These are phyloP conservation scores for Ehretia macrophylla DNA, from an alignment of 257 asterid genomes.

Conservation along the genomic window DNA sequence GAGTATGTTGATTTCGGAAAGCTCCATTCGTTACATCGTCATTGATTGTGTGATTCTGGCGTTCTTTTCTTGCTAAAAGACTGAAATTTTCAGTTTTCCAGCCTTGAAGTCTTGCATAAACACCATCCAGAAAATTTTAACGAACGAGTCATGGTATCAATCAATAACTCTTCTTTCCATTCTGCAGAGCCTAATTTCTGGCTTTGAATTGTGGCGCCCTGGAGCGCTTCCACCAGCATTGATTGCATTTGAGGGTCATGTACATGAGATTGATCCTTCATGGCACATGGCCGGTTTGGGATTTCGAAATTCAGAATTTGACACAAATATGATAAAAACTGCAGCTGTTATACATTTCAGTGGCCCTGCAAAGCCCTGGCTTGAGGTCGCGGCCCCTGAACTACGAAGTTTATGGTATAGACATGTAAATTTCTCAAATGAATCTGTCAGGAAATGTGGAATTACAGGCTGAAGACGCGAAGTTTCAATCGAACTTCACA, in stretches of 20 bases:
- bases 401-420: conserved; percentile 56
- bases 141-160: too few relatives aligned
- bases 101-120: not conserved
- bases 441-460: conserved; percentile 51
- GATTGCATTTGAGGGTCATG: conserved; percentile 69
- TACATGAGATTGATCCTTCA: conserved; percentile 53
- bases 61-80: too few relatives aligned
- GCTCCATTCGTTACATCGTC: not conserved
- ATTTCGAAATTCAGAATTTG: conserved; percentile 28
- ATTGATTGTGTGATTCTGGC: too few relatives aligned
- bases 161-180: not conserved
- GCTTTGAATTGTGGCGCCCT: conserved; percentile 65
- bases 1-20: conserved; percentile 23
- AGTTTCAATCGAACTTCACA: not conserved
- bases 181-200: conserved; percentile 61
- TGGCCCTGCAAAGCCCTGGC: conserved; percentile 97
- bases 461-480: conserved; percentile 28
- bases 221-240: conserved; percentile 84
- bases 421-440: conserved; percentile 66
- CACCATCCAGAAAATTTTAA: not conserved
- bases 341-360: conserved; percentile 83
- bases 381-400: conserved; percentile 54
- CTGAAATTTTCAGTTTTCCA: too few relatives aligned
- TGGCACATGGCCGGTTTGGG: conserved; percentile 88
- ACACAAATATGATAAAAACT: conserved; percentile 26